Evolutionary conservation across 108 stramenopile species (phyloP).

Genomic region (Cyclotella baltica): DNA sequence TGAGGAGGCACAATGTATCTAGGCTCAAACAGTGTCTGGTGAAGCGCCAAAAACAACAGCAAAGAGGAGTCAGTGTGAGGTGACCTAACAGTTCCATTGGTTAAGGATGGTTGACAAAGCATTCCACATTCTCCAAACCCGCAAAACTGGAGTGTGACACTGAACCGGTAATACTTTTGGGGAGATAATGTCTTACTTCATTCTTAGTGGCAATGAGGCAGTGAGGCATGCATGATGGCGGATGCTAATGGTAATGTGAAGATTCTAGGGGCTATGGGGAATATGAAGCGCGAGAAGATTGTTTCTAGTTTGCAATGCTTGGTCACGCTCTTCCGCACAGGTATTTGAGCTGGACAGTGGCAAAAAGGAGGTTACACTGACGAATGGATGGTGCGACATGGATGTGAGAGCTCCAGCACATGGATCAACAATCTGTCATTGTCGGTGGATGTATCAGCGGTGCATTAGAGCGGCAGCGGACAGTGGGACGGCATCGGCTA

Average conservation of each 20-base stretch:
- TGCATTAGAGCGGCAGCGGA: too few species aligned
- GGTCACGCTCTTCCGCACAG: constrained; percentile 35
- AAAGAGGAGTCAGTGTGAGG: constrained; percentile 8
- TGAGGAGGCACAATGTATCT: not conserved
- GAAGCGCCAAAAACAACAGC: constrained; percentile 26
- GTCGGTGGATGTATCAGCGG: too few species aligned
- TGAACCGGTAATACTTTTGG: constrained; percentile 31
- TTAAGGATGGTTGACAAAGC: constrained; percentile 4
- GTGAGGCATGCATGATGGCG: constrained; percentile 34
- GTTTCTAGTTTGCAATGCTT: constrained; percentile 1
- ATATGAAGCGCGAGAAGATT: constrained; percentile 40
- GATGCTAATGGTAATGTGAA: constrained; percentile 22
- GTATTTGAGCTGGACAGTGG: not conserved
- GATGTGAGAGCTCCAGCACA: too few species aligned
- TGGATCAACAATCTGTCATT: too few species aligned
- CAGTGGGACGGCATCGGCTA: too few species aligned
- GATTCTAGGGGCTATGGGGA: constrained; percentile 20
- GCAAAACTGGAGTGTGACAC: constrained; percentile 23
- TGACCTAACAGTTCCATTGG: constrained; percentile 40
- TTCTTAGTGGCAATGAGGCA: constrained; percentile 26
- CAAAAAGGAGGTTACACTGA: not conserved
- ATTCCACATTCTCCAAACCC: constrained; percentile 1
- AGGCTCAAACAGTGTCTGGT: not conserved
- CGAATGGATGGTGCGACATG: constrained; percentile 10
- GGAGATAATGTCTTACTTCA: constrained; percentile 30